phyloP scores from a whole-genome alignment of 208 protist species.

The Acanthamoeba lenticulata region DNA sequence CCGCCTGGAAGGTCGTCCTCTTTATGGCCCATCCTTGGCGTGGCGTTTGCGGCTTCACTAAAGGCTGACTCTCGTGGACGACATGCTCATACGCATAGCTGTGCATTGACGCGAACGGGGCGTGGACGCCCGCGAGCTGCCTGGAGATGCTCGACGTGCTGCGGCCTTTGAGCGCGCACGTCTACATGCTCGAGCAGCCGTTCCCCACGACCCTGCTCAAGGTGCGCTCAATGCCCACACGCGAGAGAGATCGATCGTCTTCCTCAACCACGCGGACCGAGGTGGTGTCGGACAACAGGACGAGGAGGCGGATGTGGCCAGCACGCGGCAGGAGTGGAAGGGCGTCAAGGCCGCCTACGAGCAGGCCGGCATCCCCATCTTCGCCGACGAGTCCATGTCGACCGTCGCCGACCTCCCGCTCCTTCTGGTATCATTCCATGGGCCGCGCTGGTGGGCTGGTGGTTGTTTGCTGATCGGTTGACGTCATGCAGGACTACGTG shows the following conservation, averaged over 20 bases:
- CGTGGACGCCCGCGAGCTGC: not conserved
- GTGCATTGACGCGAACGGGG: slow-evolving; percentile 37
- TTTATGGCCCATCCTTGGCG: not conserved
- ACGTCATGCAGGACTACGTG: not conserved
- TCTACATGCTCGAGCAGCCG: slow-evolving; percentile 43
- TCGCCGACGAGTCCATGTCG: slow-evolving; percentile 15
- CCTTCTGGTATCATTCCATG: not conserved
- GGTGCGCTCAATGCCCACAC: not conserved
- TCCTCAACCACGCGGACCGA: not conserved
- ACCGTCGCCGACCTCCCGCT: not conserved
- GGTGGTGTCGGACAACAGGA: not conserved
- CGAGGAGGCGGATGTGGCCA: not conserved
- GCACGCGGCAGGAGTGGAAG: not conserved
- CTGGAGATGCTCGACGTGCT: slow-evolving; percentile 25
- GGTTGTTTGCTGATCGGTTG: not conserved
- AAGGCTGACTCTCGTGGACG: not conserved
- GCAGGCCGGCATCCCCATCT: not conserved
- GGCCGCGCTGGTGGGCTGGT: not conserved
- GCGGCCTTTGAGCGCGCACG: not conserved
- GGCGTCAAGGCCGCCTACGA: not conserved
- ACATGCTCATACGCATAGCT: not conserved
- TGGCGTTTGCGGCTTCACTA: too few relatives aligned
- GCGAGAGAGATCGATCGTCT: too few relatives aligned
- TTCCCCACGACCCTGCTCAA: slow-evolving; percentile 20
- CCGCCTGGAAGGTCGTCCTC: not conserved